Conservation (phyloP, 2,329 filamentous ascomycete species). For the Xylaria sp. region DNA sequence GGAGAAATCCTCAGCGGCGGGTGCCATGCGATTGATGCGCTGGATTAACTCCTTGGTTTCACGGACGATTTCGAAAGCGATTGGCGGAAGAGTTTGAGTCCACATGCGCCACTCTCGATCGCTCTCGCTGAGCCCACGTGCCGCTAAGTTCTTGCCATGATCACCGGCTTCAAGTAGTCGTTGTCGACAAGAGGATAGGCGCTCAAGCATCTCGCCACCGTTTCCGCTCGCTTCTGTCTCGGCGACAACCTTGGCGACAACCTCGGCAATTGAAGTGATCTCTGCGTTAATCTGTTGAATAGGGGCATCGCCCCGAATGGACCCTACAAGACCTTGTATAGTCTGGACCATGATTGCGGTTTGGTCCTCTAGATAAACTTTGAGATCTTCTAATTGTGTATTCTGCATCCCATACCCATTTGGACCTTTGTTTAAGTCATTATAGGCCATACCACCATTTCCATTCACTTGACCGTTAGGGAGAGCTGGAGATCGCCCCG, state of each 20-base stretch:
- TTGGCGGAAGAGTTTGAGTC: slow-evolving; percentile 78
- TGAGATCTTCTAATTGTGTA: slow-evolving; percentile 62
- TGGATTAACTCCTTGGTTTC: slow-evolving; percentile 80
- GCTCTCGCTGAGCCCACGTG: slow-evolving; percentile 60
- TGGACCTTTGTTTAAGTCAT: slow-evolving; percentile 50
- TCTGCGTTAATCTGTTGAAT: slow-evolving; percentile 74
- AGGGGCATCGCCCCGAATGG: slow-evolving; percentile 72
- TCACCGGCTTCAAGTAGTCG: slow-evolving; percentile 72
- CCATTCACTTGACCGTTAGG: slow-evolving; percentile 53
- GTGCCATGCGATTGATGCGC: slow-evolving; percentile 54
- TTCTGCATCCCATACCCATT: slow-evolving; percentile 55
- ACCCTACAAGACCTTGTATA: slow-evolving; percentile 82
- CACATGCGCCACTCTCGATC: slow-evolving; percentile 70
- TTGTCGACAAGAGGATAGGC: slow-evolving; percentile 71
- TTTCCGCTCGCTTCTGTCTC: slow-evolving; percentile 70
- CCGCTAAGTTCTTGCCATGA: slow-evolving; percentile 68
- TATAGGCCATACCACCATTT: slow-evolving; percentile 47
- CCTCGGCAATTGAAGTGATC: slow-evolving; percentile 74
- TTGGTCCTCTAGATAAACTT: slow-evolving; percentile 84
- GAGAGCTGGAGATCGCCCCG: slow-evolving; percentile 43
- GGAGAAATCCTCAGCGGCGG: slow-evolving; percentile 59
- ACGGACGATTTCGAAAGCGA: slow-evolving; percentile 86
- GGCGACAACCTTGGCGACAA: slow-evolving; percentile 75
- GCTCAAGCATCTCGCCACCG: slow-evolving; percentile 62
- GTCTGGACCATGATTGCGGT: slow-evolving; percentile 81